These are phyloP conservation scores for Ceratocystis cubensis DNA, from an alignment of 2,329 filamentous ascomycete genomes.

Conservation along the genomic window DNA sequence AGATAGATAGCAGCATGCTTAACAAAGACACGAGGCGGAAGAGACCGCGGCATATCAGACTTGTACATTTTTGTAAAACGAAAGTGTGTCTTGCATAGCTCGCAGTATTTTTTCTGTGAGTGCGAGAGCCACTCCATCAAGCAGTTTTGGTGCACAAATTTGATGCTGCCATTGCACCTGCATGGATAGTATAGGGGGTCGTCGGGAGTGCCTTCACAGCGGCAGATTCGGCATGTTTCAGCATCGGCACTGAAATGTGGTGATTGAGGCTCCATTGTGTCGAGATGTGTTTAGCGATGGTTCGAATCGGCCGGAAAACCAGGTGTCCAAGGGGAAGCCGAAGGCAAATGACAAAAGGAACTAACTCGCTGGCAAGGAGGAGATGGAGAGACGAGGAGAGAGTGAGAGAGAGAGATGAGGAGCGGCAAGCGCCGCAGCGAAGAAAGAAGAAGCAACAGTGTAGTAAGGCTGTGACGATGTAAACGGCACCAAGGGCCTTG, in stretches of 20 bases:
- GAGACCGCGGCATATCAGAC: constrained; percentile 74
- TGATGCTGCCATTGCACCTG: constrained; percentile 98
- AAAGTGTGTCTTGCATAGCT: constrained; percentile 96
- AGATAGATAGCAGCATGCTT: constrained; percentile 65
- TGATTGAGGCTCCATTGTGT: constrained; percentile 3
- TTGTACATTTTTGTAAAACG: constrained; percentile 97
- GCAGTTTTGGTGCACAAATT: constrained; percentile 94
- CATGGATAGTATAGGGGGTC: constrained; percentile 95
- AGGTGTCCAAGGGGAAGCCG: neutral
- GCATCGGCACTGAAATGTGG: constrained; percentile 33
- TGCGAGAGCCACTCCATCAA: constrained; percentile 98
- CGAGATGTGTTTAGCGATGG: neutral
- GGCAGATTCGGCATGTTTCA: constrained; percentile 94
- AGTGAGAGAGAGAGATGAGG: neutral
- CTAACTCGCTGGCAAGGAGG: neutral
- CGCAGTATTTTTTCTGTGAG: constrained; percentile 98
- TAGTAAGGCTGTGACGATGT: neutral
- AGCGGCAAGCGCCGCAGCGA: neutral
- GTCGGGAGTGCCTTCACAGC: constrained; percentile 67
- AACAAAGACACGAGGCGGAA: constrained; percentile 71
- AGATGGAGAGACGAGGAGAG: neutral
- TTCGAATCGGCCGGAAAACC: neutral
- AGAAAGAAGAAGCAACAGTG: neutral
- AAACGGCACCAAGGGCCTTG: neutral
- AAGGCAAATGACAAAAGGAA: neutral